Percentiles rank a stretch among this genome's conserved stretches.
Evolutionary conservation across 768 basidiomycete species (phyloP).

Genomic region (Boletus huronensis): DNA sequence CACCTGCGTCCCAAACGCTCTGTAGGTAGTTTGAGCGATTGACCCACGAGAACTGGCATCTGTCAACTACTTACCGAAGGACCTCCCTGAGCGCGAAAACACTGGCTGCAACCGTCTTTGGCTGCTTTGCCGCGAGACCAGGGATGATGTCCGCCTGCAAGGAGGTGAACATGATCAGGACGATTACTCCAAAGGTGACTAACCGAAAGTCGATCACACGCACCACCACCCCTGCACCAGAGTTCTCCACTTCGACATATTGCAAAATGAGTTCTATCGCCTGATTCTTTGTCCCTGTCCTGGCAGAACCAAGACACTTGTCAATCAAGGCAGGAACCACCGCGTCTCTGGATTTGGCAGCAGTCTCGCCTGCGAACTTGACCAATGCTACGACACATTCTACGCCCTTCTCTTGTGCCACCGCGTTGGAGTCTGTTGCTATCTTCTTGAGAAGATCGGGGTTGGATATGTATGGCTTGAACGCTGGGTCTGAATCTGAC

Average conservation of each 20-base stretch:
- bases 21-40: constrained; percentile 29
- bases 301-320: constrained; percentile 89
- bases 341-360: constrained; percentile 72
- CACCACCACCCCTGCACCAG: constrained; percentile 83
- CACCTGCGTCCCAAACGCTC: constrained; percentile 76
- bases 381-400: constrained; percentile 84
- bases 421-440: constrained; percentile 87
- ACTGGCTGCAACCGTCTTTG: constrained; percentile 84
- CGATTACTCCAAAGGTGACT: constrained; percentile 25
- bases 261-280: constrained; percentile 82
- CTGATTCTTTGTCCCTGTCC: constrained; percentile 86
- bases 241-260: constrained; percentile 92
- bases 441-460: constrained; percentile 81
- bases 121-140: constrained; percentile 89
- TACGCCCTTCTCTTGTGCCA: constrained; percentile 96
- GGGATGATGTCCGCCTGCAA: constrained; percentile 71
- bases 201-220: constrained; percentile 38
- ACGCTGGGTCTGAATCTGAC: constrained; percentile 91
- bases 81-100: constrained; percentile 80
- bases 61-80: constrained; percentile 55
- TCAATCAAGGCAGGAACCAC: constrained; percentile 93
- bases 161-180: constrained; percentile 27
- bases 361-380: constrained; percentile 87
- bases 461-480: constrained; percentile 82
- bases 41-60: not conserved